Percentiles rank a stretch among this genome's conserved stretches.
Conservation (phyloP, 2,329 filamentous ascomycete genomes). For the Aspergillus novoparasiticus region DNA sequence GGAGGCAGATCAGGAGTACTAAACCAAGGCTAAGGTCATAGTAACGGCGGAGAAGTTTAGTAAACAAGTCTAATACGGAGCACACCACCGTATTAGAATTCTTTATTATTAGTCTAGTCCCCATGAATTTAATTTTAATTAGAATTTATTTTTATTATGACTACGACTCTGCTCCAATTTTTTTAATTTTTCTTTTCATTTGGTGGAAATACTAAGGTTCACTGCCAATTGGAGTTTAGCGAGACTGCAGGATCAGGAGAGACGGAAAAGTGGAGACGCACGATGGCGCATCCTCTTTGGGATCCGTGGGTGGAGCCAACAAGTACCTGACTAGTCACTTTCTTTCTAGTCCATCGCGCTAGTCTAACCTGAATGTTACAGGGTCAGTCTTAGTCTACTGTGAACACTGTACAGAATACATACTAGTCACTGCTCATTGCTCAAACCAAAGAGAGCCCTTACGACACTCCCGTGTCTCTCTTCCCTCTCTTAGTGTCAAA, state of each 20-base stretch:
- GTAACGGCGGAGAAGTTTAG: neutral
- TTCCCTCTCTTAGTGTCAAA: neutral
- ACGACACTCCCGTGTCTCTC: neutral
- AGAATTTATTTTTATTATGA: constrained; percentile 3
- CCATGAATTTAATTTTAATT: constrained; percentile 1
- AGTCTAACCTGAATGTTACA: neutral
- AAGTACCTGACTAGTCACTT: constrained; percentile 4
- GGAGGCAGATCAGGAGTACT: constrained; percentile 8
- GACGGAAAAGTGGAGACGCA: constrained; percentile 1
- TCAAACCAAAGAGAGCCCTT: neutral
- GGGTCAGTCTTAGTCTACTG: neutral
- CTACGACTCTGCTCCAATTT: neutral
- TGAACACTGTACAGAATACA: neutral
- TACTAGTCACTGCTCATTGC: neutral
- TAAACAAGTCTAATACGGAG: neutral
- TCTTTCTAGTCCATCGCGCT: neutral
- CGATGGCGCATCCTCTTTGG: constrained; percentile 3
- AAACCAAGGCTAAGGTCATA: neutral
- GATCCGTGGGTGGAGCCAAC: neutral
- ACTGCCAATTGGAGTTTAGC: neutral
- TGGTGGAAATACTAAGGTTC: constrained; percentile 1
- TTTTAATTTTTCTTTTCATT: neutral
- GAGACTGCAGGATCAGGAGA: constrained; percentile 1
- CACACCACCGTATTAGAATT: constrained; percentile 1
- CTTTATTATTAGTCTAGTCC: neutral